Base-by-base conservation (phyloP, 768 basidiomycete species). In the Exsudoporus frostii region DNA sequence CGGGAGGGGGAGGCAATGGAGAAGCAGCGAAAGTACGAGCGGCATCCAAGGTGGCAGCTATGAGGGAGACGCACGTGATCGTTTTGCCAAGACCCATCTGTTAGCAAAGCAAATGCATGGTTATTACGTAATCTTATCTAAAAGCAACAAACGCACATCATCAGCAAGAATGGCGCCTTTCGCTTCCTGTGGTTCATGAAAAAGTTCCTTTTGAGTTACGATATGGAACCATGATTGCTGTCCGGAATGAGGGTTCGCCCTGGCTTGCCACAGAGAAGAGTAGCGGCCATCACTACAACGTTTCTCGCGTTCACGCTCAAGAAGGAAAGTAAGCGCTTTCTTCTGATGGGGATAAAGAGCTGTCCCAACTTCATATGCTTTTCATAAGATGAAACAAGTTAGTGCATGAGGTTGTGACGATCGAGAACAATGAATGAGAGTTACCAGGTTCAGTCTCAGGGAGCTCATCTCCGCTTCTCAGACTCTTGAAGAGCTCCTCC, bases 31-130 rank as follows among this genome's bases (percentile, higher is more conserved):
- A 95, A 33, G 71, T 71, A 20, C 71, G 75, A 11, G 97, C 90
- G 0, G 88, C 79, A 45, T 67, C 60, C 14, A 95, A 77, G 2
- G 97, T 98, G 27, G 89, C 82, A 11, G 92, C 94, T 46, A 99
- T 88, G 45, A 99, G 79, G 15, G 96, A 90, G 24, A 98, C 90
- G 56, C 95, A 92, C 29, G 93, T 91, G 48, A 98, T 93, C 0
- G 96, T 98, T 73, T 98, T 98, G 17, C 96, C 96, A 27, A 99
- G 82, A 60, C 96, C 96, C 95, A 97, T 98, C 94, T 97, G 54
- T 48, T 5, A 17, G 9, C 7, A 30, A 11, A 25, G 54, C 32
- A 48, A 54, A 36, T 62, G 39, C 42, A 50, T 25, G 20, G 53
- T 58, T 45, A 50, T 50, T 59, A 62, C 53, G 53, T 51, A 48